These are phyloP conservation scores for Pyrenophora graminea DNA, from an alignment of 2,329 filamentous ascomycete genomes.

Conservation along the genomic window DNA sequence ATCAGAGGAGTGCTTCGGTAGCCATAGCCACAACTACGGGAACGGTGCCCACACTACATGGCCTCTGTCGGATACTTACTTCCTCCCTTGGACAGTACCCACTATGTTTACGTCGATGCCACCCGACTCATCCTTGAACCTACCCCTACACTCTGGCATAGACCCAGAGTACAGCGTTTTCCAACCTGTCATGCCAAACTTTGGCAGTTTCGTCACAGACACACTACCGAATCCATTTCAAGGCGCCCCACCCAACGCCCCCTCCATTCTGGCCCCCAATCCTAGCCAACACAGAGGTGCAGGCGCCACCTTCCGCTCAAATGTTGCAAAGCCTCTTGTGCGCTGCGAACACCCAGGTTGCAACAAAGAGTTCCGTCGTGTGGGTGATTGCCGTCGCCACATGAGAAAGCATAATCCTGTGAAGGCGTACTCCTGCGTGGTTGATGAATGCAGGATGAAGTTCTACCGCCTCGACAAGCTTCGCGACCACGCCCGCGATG, in stretches of 20 bases:
- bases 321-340: neutral
- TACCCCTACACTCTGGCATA: neutral
- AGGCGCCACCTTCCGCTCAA: neutral
- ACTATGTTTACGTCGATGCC: neutral
- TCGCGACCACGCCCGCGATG: neutral
- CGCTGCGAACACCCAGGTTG: neutral
- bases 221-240: neutral
- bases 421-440: neutral
- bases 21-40: too few relatives aligned
- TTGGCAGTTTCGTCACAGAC: neutral
- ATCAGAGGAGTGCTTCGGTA: too few relatives aligned
- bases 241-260: neutral
- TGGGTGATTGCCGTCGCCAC: slow-evolving; percentile 2
- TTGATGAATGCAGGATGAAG: slow-evolving; percentile 2
- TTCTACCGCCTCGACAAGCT: slow-evolving; percentile 11
- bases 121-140: neutral
- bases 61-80: too few relatives aligned
- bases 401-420: neutral
- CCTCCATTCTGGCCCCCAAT: neutral
- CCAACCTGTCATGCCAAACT: neutral
- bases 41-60: too few relatives aligned
- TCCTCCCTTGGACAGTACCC: neutral
- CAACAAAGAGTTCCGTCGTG: neutral
- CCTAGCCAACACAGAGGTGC: neutral
- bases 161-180: neutral